These are phyloP conservation scores for Brettanomyces anomalus DNA, from an alignment of 805 yeast species.

Conservation along the genomic window DNA sequence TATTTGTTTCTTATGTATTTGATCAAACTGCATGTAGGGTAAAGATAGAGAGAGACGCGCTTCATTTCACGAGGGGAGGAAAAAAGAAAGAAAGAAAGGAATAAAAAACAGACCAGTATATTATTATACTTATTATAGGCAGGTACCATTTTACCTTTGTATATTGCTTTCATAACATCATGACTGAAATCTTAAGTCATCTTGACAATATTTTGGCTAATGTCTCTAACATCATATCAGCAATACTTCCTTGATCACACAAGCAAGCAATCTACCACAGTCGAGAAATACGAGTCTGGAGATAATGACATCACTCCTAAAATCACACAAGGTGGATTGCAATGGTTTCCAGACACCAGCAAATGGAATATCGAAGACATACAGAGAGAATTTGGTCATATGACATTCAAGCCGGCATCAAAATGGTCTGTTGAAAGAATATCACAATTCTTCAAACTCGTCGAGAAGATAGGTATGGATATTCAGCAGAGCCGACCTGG, in stretches of 20 bases:
- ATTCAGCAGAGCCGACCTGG: constrained; percentile 3
- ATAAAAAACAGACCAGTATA: too few species aligned
- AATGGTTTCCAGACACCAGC: constrained; percentile 14
- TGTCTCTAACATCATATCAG: neutral
- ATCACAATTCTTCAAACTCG: constrained; percentile 8
- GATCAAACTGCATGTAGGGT: too few species aligned
- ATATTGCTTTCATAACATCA: too few species aligned
- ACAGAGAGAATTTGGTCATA: constrained; percentile 12
- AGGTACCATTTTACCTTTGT: too few species aligned
- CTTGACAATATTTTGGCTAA: neutral
- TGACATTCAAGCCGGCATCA: constrained; percentile 15
- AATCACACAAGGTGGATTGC: neutral
- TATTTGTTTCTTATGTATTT: too few species aligned
- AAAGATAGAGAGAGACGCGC: too few species aligned
- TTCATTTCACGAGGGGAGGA: too few species aligned
- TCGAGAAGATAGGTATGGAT: constrained; percentile 12
- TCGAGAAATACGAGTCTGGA: neutral
- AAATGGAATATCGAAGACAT: constrained; percentile 17
- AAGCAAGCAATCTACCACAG: neutral
- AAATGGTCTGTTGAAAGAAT: constrained; percentile 20
- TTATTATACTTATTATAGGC: too few species aligned
- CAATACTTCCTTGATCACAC: neutral
- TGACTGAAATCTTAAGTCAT: too few species aligned
- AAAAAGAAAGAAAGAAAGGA: too few species aligned
- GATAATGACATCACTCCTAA: neutral